Base-by-base conservation (phyloP, 2,329 filamentous ascomycete genomes). In the Cladosporium sp. region DNA sequence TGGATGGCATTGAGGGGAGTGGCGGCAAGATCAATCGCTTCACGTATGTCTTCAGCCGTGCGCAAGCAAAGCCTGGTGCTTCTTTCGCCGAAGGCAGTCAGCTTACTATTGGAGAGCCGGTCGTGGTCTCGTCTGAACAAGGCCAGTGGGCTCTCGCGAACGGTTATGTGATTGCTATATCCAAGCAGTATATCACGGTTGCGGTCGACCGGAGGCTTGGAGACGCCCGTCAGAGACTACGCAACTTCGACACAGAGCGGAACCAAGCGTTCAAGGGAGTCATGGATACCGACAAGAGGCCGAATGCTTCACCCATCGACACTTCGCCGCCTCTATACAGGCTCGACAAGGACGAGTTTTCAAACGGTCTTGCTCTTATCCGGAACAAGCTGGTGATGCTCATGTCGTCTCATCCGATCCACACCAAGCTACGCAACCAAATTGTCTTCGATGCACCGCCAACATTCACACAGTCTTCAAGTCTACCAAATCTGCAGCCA, bases 301-400 rank as follows among this genome's bases (percentile, higher is more conserved):
- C 85, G 88, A 21, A 26, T 26, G 36, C 18, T 10, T 34, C 44
- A 15, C 14, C 24, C n/a, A 24, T 26, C 4, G 49, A 55, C n/a
- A 49, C 62, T 24, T 64, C 41, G 68, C 86, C 86, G 4, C 80
- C 90, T 6, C 83, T 87, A 59, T 99, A 97, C 73, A 90, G 95
- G 28, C 83, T 99, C 4, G 95, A 99, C 79, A 97, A 97, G 76
- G 95, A 99, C 73, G 95, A 99, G 75, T 99, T 99, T 78, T 96
- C 92, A 79, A 98, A 96, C 73, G 95, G 95, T 66, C 96, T 99
- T 92, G 93, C 95, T 3, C 90, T 91, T 34, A 92, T 97, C 55
- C 89, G 95, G 63, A 97, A 97, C 79, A 99, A 98, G 72, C 85
- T 99, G 1, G 87, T 98, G 36, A 92, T 93, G 71, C 87, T 97